These are phyloP conservation scores for Huntiella abstrusa DNA, from an alignment of 2,329 filamentous ascomycete genomes.

Conservation along the genomic window DNA sequence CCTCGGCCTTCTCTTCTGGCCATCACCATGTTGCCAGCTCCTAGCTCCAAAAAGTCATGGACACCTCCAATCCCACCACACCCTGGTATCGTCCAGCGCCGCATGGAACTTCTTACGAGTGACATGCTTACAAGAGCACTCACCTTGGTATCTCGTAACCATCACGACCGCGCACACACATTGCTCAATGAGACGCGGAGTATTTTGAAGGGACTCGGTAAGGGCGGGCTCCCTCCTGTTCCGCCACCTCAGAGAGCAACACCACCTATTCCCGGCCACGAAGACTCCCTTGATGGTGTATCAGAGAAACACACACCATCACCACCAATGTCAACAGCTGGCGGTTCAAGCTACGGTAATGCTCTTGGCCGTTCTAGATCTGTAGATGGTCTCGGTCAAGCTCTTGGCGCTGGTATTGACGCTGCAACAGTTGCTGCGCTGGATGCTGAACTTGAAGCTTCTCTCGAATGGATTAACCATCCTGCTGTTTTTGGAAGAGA, in stretches of 20 bases:
- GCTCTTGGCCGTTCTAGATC: conserved; percentile 32
- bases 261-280: conserved; percentile 17
- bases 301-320: conserved; percentile 38
- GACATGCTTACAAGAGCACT: conserved; percentile 92
- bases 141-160: conserved; percentile 73
- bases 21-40: conserved; percentile 79
- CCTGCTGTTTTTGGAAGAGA: conserved; percentile 88
- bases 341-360: conserved; percentile 23
- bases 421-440: conserved; percentile 62
- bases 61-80: conserved; percentile 82
- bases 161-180: conserved; percentile 86
- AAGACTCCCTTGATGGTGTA: conserved; percentile 5
- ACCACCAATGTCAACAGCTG: conserved; percentile 30
- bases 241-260: conserved; percentile 33
- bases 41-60: conserved; percentile 46
- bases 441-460: conserved; percentile 76
- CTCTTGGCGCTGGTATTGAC: conserved; percentile 61
- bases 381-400: conserved; percentile 30
- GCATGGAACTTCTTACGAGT: conserved; percentile 93
- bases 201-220: conserved; percentile 88
- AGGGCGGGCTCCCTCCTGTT: conserved; percentile 80
- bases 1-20: conserved; percentile 79
- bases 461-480: conserved; percentile 93
- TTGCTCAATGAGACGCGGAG: conserved; percentile 83
- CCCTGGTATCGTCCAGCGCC: conserved; percentile 81